Percentiles rank a stretch among this genome's conserved stretches.
Conservation (phyloP, 805 yeast species). For the Saturnispora zaruensis region DNA sequence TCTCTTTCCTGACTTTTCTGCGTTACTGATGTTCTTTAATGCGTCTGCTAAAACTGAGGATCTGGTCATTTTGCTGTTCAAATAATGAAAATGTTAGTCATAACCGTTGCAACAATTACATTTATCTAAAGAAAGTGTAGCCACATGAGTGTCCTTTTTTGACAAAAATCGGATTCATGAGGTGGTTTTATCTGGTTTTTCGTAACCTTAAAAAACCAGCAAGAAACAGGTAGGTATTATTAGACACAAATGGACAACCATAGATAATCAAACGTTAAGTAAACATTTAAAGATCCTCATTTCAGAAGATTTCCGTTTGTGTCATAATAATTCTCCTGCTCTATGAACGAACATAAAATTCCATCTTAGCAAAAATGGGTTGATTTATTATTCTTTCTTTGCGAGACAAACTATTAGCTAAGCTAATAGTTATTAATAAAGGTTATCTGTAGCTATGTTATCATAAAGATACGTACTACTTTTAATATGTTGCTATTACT, state of each 20-base stretch:
- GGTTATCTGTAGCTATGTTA: neutral
- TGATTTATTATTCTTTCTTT: neutral
- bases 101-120: neutral
- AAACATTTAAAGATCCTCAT: neutral
- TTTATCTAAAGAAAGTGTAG: conserved; percentile 14
- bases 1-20: conserved; percentile 98
- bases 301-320: neutral
- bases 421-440: neutral
- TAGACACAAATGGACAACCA: conserved; percentile 1
- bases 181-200: conserved; percentile 11
- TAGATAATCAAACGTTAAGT: neutral
- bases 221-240: conserved; percentile 4
- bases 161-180: conserved; percentile 33
- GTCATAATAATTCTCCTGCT: conserved; percentile 1
- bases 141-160: conserved; percentile 39
- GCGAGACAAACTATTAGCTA: neutral
- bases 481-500: too few relatives aligned
- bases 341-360: neutral
- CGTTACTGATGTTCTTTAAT: conserved; percentile 95
- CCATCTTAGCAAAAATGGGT: neutral
- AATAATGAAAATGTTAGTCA: conserved; percentile 2
- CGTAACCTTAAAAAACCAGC: neutral
- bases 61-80: conserved; percentile 72
- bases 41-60: conserved; percentile 98
- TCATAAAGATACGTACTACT: neutral